Evolutionary conservation across 257 asterid species (phyloP).

Genomic region (Voacanga thouarsii): DNA sequence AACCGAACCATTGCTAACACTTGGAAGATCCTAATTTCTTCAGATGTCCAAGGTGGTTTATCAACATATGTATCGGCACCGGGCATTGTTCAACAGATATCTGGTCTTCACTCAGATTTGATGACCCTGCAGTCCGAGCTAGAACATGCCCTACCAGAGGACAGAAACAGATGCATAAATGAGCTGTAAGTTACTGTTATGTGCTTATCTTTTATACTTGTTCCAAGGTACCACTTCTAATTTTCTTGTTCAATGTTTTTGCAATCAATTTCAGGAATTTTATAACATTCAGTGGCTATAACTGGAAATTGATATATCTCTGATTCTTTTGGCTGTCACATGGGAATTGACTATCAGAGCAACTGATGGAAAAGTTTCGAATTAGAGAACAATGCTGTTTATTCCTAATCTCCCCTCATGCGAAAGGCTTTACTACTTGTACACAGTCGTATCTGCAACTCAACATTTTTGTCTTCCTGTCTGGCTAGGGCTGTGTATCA

Average conservation of each 20-base stretch:
- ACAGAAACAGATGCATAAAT: constrained; percentile 86
- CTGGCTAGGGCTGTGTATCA: not conserved
- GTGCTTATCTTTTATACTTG: not conserved
- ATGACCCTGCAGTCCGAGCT: constrained; percentile 82
- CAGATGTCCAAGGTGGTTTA: constrained; percentile 91
- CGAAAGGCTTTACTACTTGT: not conserved
- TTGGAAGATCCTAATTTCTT: constrained; percentile 5
- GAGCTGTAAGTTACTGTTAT: constrained; percentile 66
- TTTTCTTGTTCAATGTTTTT: not conserved
- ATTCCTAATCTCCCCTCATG: not conserved
- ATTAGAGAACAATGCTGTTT: not conserved
- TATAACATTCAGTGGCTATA: not conserved
- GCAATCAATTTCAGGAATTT: not conserved
- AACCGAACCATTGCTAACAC: not conserved
- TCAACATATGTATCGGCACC: constrained; percentile 95
- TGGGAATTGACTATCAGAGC: not conserved
- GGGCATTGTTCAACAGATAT: constrained; percentile 88
- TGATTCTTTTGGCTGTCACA: not conserved
- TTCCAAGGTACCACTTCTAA: not conserved
- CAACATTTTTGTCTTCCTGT: not conserved
- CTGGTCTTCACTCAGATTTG: constrained; percentile 82
- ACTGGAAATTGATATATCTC: not conserved
- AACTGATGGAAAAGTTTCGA: not conserved
- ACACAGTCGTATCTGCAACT: too few species aligned
- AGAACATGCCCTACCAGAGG: constrained; percentile 94